Percentiles rank a stretch among this genome's conserved stretches.
These are phyloP conservation scores for Phoma herbarum DNA, from an alignment of 2,329 filamentous ascomycete genomes.

Conservation along the genomic window DNA sequence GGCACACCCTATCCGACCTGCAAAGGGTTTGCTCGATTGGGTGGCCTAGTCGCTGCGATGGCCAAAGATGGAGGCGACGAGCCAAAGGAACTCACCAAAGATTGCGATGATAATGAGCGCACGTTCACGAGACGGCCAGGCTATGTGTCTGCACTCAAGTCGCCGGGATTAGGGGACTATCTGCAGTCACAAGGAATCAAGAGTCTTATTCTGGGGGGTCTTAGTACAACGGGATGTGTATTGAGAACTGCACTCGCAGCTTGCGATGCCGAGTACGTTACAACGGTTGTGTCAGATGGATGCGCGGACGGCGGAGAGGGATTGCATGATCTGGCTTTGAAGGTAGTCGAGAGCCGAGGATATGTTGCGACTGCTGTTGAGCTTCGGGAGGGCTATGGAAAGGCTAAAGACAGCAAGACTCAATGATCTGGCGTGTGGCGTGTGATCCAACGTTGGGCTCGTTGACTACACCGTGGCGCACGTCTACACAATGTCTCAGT, in stretches of 20 bases:
- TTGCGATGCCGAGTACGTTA: neutral
- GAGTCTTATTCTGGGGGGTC: neutral
- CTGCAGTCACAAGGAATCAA: neutral
- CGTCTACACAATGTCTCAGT: neutral
- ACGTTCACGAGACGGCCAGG: neutral
- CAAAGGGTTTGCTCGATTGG: neutral
- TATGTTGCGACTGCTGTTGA: conserved; percentile 2
- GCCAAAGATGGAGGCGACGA: neutral
- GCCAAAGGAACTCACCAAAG: neutral
- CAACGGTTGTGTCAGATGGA: neutral
- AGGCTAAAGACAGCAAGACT: neutral
- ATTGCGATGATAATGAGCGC: neutral
- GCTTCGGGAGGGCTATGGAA: neutral
- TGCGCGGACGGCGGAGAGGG: neutral
- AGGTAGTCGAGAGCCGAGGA: neutral
- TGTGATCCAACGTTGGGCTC: neutral
- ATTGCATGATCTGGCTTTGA: neutral
- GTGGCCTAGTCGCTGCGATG: neutral
- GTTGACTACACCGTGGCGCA: neutral
- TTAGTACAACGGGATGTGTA: neutral
- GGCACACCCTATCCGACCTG: neutral
- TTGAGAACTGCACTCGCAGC: neutral
- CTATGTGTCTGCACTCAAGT: neutral
- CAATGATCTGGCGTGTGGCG: neutral
- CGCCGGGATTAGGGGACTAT: neutral